These are phyloP conservation scores for Striga hermonthica DNA, from an alignment of 305 asterid species.

Conservation along the genomic window DNA sequence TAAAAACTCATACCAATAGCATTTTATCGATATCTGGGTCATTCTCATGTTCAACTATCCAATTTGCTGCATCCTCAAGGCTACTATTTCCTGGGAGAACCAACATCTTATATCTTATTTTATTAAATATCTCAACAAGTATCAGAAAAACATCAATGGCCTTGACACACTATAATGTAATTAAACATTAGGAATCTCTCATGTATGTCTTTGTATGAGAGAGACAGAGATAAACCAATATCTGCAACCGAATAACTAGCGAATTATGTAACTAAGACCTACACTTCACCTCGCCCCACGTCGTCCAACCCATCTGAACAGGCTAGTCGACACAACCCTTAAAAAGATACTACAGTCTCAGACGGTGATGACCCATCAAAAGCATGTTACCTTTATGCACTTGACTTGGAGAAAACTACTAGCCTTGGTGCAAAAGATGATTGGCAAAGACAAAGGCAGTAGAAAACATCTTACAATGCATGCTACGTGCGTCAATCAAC, in stretches of 20 bases:
- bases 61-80: conserved; percentile 85
- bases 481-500: too few relatives aligned
- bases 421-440: too few relatives aligned
- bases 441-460: too few relatives aligned
- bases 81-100: conserved; percentile 62
- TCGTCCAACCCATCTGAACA: too few relatives aligned
- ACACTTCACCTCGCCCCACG: too few relatives aligned
- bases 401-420: too few relatives aligned
- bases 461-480: too few relatives aligned
- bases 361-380: too few relatives aligned
- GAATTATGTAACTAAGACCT: too few relatives aligned
- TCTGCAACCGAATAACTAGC: background rate
- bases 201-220: background rate
- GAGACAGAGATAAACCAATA: background rate
- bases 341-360: too few relatives aligned
- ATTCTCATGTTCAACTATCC: conserved; percentile 93
- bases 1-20: conserved; percentile 62
- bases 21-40: conserved; percentile 83
- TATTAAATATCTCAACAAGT: background rate
- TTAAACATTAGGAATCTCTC: background rate
- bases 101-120: conserved; percentile 10
- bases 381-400: too few relatives aligned
- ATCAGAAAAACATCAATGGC: conserved; percentile 3
- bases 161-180: background rate
- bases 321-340: too few relatives aligned